Conservation (phyloP, 495 filamentous ascomycete genomes). For the Neurospora hispaniola region DNA sequence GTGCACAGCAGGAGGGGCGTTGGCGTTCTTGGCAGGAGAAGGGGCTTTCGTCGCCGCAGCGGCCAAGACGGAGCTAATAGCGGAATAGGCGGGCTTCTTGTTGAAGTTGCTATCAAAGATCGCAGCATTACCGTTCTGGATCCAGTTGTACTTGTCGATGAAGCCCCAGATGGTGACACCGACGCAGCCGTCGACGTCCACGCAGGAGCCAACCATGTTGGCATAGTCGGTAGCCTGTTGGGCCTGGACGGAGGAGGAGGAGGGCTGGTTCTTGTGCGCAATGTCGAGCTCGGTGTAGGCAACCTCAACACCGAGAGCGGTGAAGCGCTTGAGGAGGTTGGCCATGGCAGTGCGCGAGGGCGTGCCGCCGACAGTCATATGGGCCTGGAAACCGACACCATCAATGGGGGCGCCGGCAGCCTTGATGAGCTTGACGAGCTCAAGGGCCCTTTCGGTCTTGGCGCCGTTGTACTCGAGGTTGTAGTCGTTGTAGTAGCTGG, state of each 20-base stretch:
- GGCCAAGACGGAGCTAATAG: conserved; percentile 27
- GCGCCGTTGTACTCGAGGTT: conserved; percentile 45
- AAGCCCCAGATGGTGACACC: conserved; percentile 58
- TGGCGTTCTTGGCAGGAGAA: neutral
- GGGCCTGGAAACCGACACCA: conserved; percentile 48
- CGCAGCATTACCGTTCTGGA: conserved; percentile 39
- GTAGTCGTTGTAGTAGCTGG: conserved; percentile 60
- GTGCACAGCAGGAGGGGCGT: neutral
- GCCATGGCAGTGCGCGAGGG: conserved; percentile 30
- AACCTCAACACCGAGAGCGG: conserved; percentile 41
- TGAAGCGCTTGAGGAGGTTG: conserved; percentile 33
- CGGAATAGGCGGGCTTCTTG: conserved; percentile 46
- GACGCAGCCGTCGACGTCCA: conserved; percentile 43
- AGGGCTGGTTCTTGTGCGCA: conserved; percentile 29
- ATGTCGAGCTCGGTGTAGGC: conserved; percentile 58
- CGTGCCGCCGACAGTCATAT: conserved; percentile 45
- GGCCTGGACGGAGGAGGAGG: conserved; percentile 26
- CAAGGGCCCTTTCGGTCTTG: conserved; percentile 37
- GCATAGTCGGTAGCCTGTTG: conserved; percentile 48
- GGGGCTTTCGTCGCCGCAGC: conserved; percentile 13
- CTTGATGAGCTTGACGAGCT: conserved; percentile 38
- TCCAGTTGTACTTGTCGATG: conserved; percentile 51
- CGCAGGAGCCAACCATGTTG: conserved; percentile 44
- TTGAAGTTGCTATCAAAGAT: conserved; percentile 41
- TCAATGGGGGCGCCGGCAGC: conserved; percentile 43